Evolutionary conservation across 768 basidiomycete genomes (phyloP).

Genomic region (Naganishia vaughanmartiniae): DNA sequence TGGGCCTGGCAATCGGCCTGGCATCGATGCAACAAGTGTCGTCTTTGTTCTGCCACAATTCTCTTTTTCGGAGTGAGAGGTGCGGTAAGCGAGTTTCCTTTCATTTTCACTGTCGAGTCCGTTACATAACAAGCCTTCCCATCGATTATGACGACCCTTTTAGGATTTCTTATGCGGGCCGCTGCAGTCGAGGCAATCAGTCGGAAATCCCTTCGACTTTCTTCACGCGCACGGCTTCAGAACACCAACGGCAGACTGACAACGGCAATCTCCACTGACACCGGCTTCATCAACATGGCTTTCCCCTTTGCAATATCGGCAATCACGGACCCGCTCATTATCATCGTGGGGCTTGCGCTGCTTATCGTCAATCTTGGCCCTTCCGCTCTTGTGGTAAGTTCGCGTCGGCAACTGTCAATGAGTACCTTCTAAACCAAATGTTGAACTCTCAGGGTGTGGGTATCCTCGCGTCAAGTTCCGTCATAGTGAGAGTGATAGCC

Average conservation of each 20-base stretch:
- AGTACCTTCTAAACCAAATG: not conserved
- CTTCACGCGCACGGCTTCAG: constrained; percentile 60
- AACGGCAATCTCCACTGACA: constrained; percentile 67
- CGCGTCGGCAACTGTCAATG: not conserved
- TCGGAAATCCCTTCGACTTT: constrained; percentile 67
- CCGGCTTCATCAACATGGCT: constrained; percentile 55
- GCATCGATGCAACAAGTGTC: constrained; percentile 62
- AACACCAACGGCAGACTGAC: constrained; percentile 68
- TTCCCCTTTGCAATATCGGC: constrained; percentile 27
- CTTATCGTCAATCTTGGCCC: constrained; percentile 67
- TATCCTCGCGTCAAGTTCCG: constrained; percentile 43
- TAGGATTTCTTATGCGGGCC: constrained; percentile 30
- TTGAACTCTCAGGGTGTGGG: constrained; percentile 46
- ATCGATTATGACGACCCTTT: not conserved
- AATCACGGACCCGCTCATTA: constrained; percentile 60
- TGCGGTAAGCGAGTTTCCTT: not conserved
- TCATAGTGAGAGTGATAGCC: constrained; percentile 26
- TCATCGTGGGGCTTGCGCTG: constrained; percentile 63
- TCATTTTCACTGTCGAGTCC: not conserved
- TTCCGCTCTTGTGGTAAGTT: constrained; percentile 61
- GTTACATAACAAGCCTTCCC: not conserved
- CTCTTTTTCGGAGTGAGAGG: not conserved
- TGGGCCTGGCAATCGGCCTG: constrained; percentile 62
- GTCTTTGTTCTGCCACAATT: not conserved
- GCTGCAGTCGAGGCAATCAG: constrained; percentile 58